These are phyloP conservation scores for Cadophora sp. DNA, from an alignment of 2,329 filamentous ascomycete species.

Conservation along the genomic window DNA sequence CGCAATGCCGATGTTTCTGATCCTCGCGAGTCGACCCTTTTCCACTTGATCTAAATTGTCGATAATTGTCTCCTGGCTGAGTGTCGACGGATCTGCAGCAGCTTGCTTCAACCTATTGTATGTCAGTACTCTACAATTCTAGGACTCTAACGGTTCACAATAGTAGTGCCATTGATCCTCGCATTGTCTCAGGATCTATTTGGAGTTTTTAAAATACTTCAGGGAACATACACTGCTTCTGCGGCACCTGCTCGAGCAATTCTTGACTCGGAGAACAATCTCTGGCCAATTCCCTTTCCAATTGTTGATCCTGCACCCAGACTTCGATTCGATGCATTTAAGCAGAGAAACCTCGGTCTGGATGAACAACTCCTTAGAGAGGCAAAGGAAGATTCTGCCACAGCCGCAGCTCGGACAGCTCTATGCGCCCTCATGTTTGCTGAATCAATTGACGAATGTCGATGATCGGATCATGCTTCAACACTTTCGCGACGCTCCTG, in stretches of 20 bases:
- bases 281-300: conserved; percentile 32
- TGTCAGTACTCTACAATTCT: not conserved
- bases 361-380: conserved; percentile 33
- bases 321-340: conserved; percentile 38
- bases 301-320: conserved; percentile 22
- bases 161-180: not conserved
- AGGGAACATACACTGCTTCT: conserved; percentile 41
- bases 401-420: conserved; percentile 40
- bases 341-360: conserved; percentile 40
- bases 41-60: conserved; percentile 64
- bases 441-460: conserved; percentile 28
- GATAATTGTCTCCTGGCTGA: conserved; percentile 41
- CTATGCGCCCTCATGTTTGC: conserved; percentile 41
- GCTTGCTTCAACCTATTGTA: conserved; percentile 40
- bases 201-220: too few relatives aligned
- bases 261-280: conserved; percentile 42
- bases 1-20: conserved; percentile 98
- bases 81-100: conserved; percentile 36
- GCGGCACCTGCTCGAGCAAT: conserved; percentile 37
- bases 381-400: conserved; percentile 35
- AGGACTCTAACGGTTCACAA: not conserved
- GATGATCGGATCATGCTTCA: conserved; percentile 23
- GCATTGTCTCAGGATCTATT: not conserved
- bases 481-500: conserved; percentile 12
- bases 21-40: conserved; percentile 75